Base-by-base conservation (phyloP, 2,329 filamentous ascomycete species). In the Cladosporium oxysporum region DNA sequence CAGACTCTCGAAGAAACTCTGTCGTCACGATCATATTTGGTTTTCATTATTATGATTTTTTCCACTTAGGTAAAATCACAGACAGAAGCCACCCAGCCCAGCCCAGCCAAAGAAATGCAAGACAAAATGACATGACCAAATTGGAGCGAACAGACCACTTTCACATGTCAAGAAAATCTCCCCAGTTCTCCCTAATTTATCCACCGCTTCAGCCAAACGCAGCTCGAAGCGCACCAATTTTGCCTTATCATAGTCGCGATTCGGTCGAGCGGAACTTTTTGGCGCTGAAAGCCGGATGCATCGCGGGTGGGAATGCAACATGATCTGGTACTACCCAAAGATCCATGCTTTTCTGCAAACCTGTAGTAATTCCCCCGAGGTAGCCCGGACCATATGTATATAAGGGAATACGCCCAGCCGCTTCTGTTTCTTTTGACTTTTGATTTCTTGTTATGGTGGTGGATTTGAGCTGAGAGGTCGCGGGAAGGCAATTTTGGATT, bases 301-400 rank as follows among this genome's bases (percentile, higher is more conserved):
- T 55, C 52, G 52, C 52, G 52, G 35, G 28, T 47, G 58, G 57
- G 37, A 41, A 28, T 60, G 53, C 31, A 65, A 55, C 57, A 65
- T 62, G 61, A 26, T 41, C 55, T 58, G 57, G 61, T 62, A 65
- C 21, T 65, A 58, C 52, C 58, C 29, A 62, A 44, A 52, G 60
- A 65, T 62, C 64, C 60, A 60, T 65, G 60, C 64, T 44, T 57
- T 65, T 61, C 63, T 44, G 41, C 41, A 44, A 37, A 16, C 31
- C 35, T 21, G 41, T 21, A 3, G 16, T n/a, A 21, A n/a, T 44
- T 21, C 5, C 18, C 26, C 50, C 52, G 28, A 55, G 18, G n/a
- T 55, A 21, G 5, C 52, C 52, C 29, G 52, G 28, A 26, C 23
- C 8, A 10, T 5, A n/a, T 18, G 14, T 55, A 55, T 33, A 55